Evolutionary conservation across 805 yeast genomes (phyloP).

Genomic region (Wickerhamomyces ciferrii): DNA sequence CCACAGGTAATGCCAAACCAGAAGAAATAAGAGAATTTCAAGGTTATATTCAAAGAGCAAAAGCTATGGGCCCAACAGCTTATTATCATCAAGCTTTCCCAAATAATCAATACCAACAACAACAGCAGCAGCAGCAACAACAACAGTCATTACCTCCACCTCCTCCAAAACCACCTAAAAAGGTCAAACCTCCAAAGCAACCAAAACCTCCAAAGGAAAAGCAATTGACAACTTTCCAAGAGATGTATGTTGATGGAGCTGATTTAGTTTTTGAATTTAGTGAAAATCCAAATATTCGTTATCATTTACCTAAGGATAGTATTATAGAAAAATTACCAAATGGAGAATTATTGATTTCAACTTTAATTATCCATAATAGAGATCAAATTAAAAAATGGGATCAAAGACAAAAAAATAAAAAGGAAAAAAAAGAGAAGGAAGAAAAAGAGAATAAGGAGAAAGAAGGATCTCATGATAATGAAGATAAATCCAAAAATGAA

Average conservation of each 20-base stretch:
- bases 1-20: slow-evolving; percentile 70
- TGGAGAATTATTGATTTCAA: slow-evolving; percentile 31
- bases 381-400: slow-evolving; percentile 20
- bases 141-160: neutral
- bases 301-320: slow-evolving; percentile 68
- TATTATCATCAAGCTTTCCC: slow-evolving; percentile 27
- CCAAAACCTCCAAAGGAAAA: slow-evolving; percentile 35
- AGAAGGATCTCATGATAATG: slow-evolving; percentile 8
- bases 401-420: slow-evolving; percentile 11
- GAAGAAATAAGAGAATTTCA: slow-evolving; percentile 77
- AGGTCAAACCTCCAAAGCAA: slow-evolving; percentile 2
- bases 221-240: slow-evolving; percentile 72
- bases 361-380: slow-evolving; percentile 24
- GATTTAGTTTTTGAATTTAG: slow-evolving; percentile 79
- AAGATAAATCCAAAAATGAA: slow-evolving; percentile 21
- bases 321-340: slow-evolving; percentile 53
- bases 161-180: slow-evolving; percentile 5
- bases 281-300: slow-evolving; percentile 75
- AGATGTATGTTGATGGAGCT: slow-evolving; percentile 60
- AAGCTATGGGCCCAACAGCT: slow-evolving; percentile 60
- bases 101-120: slow-evolving; percentile 7
- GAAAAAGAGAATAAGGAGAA: neutral
- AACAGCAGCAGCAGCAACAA: slow-evolving; percentile 6
- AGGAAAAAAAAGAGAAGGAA: slow-evolving; percentile 20
- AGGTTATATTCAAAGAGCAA: slow-evolving; percentile 72